Evolutionary conservation across 441 rosid genomes (phyloP).

Genomic region (Metrosideros polymorpha): DNA sequence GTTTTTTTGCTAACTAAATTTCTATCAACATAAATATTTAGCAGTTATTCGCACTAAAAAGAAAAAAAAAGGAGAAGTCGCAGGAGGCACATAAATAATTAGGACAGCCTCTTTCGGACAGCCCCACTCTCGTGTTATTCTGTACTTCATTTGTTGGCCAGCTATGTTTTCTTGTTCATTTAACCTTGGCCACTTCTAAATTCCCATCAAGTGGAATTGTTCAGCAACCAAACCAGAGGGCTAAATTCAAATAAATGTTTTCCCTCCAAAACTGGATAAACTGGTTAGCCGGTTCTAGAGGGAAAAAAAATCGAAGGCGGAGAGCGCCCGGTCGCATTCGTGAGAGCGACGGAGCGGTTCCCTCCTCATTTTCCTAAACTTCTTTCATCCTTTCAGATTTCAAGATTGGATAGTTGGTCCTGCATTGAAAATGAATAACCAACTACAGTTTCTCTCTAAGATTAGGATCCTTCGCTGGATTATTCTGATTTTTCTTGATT

Average conservation of each 20-base stretch:
- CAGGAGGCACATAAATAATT: too few relatives aligned
- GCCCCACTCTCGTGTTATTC: too few relatives aligned
- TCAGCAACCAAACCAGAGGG: neutral
- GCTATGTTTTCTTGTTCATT: too few relatives aligned
- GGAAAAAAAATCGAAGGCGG: neutral
- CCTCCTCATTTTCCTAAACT: neutral
- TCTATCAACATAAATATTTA: too few relatives aligned
- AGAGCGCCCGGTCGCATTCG: neutral
- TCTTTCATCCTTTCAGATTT: neutral
- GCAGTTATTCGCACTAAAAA: too few relatives aligned
- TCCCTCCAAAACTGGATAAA: too few relatives aligned
- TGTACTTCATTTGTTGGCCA: too few relatives aligned
- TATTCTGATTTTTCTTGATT: neutral
- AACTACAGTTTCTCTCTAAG: neutral
- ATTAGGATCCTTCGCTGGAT: neutral
- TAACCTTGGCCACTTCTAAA: neutral
- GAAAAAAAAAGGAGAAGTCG: too few relatives aligned
- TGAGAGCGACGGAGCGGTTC: neutral
- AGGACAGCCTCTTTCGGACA: too few relatives aligned
- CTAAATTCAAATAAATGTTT: neutral
- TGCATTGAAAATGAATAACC: neutral
- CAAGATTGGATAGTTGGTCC: neutral
- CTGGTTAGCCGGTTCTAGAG: neutral
- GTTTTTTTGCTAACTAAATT: too few relatives aligned
- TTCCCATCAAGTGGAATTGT: neutral